Evolutionary conservation across 2,329 filamentous ascomycete species (phyloP).

Genomic region (Verticillium isaacii): DNA sequence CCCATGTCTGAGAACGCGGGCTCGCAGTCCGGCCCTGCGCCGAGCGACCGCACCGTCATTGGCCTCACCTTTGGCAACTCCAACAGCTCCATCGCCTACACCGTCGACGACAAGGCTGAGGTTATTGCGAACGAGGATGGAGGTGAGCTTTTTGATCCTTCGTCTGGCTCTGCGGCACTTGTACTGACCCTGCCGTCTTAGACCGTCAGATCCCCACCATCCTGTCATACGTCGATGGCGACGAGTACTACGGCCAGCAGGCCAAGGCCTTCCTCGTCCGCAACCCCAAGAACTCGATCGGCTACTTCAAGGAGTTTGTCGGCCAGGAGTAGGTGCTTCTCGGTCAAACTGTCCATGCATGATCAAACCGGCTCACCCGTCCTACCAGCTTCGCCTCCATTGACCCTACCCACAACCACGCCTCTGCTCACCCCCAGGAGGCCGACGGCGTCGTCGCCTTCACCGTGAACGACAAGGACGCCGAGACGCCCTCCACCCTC

Average conservation of each 20-base stretch:
- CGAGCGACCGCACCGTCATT: constrained; percentile 67
- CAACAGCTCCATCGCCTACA: constrained; percentile 95
- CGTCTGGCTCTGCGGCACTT: not conserved
- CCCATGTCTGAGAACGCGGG: constrained; percentile 43
- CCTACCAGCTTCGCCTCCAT: constrained; percentile 76
- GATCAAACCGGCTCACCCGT: constrained; percentile 14
- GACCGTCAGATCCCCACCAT: constrained; percentile 96
- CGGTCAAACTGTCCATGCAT: not conserved
- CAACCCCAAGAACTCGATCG: constrained; percentile 88
- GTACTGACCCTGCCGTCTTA: constrained; percentile 27
- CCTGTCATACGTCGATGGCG: constrained; percentile 89
- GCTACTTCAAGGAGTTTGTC: constrained; percentile 93
- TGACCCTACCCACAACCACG: constrained; percentile 91
- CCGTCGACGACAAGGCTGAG: constrained; percentile 88
- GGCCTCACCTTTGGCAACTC: constrained; percentile 98
- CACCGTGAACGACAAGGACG: constrained; percentile 71
- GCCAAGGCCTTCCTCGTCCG: constrained; percentile 91
- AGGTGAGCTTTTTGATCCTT: constrained; percentile 50
- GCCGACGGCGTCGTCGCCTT: constrained; percentile 70
- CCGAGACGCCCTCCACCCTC: constrained; percentile 61
- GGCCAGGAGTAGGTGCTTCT: constrained; percentile 72
- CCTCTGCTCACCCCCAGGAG: constrained; percentile 84
- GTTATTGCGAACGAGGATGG: constrained; percentile 99
- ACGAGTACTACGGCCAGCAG: constrained; percentile 95
- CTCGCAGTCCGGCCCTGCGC: constrained; percentile 40